Evolutionary conservation across 1,284 basidiomycete species (phyloP), one percentile per base, ranked within the genome.

Genomic region (Gymnopus androsaceus): DNA sequence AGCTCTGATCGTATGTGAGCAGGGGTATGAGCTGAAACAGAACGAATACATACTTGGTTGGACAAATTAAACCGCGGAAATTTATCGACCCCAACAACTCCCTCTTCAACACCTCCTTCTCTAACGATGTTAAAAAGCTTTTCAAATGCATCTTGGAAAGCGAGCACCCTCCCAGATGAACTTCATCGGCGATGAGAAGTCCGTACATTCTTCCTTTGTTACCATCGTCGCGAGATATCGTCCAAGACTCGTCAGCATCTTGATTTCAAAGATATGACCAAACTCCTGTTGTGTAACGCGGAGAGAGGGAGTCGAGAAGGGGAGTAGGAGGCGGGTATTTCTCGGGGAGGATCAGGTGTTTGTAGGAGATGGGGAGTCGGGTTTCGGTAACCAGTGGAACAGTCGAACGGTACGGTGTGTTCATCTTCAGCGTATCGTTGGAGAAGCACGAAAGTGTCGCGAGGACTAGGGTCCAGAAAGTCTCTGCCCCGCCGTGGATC

Each of bases 331-430:
- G 82, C 0, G 95, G 94, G 83, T 98, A 98, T 66, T 96, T 96
- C 67, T 97, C 95, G 3, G 97, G 97, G 2, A 98, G 85, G 61
- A 99, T 95, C 52, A 99, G 84, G 69, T 99, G 95, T 72, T 96
- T 96, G 85, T 99, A 99, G 0, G 94, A 97, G 58, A 99, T 92
- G 0, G 97, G 95, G 0, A 99, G 77, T 9, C 94, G 86, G 2
- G 94, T 98, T 73, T 98, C 95, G 9, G 94, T 95, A 61, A 93
- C 94, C 85, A 98, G 95, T 0, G 94, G 94, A 0, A 98, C 93
- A 0, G 94, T 97, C n/a, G 61, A 99, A 86, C 0, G 94, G 94
- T 42, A 99, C 84, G 58, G 88, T 95, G 74, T 98, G 96, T 65
- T 97, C 95, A 58, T 93, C 91, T 67, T 93, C 87, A 0, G 93